A percentile compares a stretch with the other conserved stretches of the same genome.
These are phyloP conservation scores for Russula abietina DNA, from an alignment of 768 basidiomycete genomes.

Conservation along the genomic window DNA sequence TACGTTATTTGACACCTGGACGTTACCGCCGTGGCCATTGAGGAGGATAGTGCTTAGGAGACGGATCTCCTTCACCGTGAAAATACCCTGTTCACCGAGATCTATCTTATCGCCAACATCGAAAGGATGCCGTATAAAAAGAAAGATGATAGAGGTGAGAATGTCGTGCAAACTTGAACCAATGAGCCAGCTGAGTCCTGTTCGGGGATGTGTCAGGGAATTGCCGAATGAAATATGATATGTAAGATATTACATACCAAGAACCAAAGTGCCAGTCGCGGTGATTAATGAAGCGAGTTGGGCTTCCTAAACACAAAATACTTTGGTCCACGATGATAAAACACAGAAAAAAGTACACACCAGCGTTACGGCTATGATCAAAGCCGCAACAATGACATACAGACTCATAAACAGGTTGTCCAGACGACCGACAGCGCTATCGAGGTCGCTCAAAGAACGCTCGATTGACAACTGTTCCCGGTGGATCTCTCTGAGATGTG, in stretches of 20 bases:
- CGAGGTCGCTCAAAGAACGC: constrained; percentile 82
- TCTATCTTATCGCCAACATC: constrained; percentile 74
- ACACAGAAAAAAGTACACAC: constrained; percentile 36
- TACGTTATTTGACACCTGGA: constrained; percentile 67
- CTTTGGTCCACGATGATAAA: constrained; percentile 8
- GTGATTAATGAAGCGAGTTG: constrained; percentile 70
- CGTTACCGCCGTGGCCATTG: constrained; percentile 49
- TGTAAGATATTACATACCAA: constrained; percentile 32
- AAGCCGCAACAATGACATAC: constrained; percentile 59
- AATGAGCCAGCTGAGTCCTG: constrained; percentile 81
- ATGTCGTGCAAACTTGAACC: constrained; percentile 76
- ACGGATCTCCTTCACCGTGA: constrained; percentile 84
- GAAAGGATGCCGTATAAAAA: constrained; percentile 83
- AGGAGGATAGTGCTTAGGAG: constrained; percentile 73
- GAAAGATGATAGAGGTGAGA: constrained; percentile 81
- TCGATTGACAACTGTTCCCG: constrained; percentile 80
- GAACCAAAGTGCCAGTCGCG: constrained; percentile 60
- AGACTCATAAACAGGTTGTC: constrained; percentile 84
- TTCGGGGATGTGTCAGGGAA: neutral
- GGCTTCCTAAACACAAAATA: constrained; percentile 48
- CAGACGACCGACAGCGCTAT: constrained; percentile 80
- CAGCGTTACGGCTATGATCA: constrained; percentile 83
- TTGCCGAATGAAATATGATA: neutral
- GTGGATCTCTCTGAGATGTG: constrained; percentile 57
- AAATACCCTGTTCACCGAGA: constrained; percentile 40